These are phyloP conservation scores for Silybum marianum DNA, from an alignment of 129 eudicot species.

Conservation along the genomic window DNA sequence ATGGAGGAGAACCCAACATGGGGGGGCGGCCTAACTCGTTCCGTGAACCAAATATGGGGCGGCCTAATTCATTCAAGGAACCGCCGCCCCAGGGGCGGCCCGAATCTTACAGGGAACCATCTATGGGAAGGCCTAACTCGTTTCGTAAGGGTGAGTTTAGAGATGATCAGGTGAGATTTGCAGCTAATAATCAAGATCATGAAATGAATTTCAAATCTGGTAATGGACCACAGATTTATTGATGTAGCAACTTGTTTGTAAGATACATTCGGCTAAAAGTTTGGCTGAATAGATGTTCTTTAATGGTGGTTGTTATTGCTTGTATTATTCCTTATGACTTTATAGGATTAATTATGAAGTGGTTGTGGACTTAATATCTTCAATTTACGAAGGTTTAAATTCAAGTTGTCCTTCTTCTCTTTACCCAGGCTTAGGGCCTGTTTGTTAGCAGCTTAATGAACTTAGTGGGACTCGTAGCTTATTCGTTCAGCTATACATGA, in stretches of 20 bases:
- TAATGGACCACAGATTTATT: conserved; percentile 29
- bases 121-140: conserved; percentile 40
- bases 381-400: conserved; percentile 27
- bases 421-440: background rate
- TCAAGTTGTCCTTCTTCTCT: conserved; percentile 7
- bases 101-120: conserved; percentile 24
- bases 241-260: conserved; percentile 14
- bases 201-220: conserved; percentile 33
- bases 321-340: conserved; percentile 21
- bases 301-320: conserved; percentile 30
- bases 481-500: too few species aligned
- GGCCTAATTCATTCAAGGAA: background rate
- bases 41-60: conserved; percentile 13
- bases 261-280: conserved; percentile 32
- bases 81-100: conserved; percentile 23
- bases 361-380: conserved; percentile 27
- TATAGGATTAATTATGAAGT: conserved; percentile 27
- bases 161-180: conserved; percentile 42
- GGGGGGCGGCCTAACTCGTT: conserved; percentile 29
- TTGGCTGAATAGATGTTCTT: conserved; percentile 34
- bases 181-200: conserved; percentile 33
- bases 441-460: too few species aligned
- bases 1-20: conserved; percentile 33
- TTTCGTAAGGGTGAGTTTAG: conserved; percentile 38
- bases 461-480: too few species aligned